phyloP scores from a whole-genome alignment of 139 green algal genomes.

The Bryopsis sp. region DNA sequence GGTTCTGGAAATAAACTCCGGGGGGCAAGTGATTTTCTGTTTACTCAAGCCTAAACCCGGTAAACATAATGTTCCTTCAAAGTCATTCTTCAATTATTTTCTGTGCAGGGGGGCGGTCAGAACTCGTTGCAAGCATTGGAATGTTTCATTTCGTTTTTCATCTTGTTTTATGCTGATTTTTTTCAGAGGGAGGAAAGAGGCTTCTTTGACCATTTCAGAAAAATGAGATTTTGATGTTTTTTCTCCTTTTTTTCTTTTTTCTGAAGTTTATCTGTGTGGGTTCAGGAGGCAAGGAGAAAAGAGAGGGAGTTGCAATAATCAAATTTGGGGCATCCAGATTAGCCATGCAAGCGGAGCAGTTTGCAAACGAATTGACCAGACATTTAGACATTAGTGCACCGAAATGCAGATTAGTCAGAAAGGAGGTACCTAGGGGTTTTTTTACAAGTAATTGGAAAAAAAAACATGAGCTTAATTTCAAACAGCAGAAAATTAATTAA shows the following conservation, averaged over 20 bases:
- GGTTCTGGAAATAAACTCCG: constrained; percentile 62
- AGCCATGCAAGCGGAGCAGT: constrained; percentile 61
- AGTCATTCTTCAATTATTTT: constrained; percentile 1
- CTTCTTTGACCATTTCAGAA: too few relatives aligned
- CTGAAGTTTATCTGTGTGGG: neutral
- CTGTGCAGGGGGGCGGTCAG: neutral
- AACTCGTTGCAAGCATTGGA: neutral
- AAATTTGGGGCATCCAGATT: constrained; percentile 57
- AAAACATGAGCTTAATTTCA: too few relatives aligned
- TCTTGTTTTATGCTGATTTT: neutral
- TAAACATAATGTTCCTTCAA: neutral
- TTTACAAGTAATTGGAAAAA: too few relatives aligned
- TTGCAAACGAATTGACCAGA: constrained; percentile 66
- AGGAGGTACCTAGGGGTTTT: constrained; percentile 23
- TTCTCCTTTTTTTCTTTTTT: neutral
- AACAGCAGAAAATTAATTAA: neutral
- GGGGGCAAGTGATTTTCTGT: constrained; percentile 68
- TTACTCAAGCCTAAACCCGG: constrained; percentile 37
- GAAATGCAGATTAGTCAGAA: constrained; percentile 52
- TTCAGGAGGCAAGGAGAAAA: neutral
- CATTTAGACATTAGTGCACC: constrained; percentile 58
- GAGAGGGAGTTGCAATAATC: constrained; percentile 36
- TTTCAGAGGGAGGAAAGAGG: neutral
- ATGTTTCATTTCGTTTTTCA: neutral
- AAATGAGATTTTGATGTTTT: neutral